Base-by-base conservation (phyloP, 768 basidiomycete genomes). In the Lentinula detonsa region DNA sequence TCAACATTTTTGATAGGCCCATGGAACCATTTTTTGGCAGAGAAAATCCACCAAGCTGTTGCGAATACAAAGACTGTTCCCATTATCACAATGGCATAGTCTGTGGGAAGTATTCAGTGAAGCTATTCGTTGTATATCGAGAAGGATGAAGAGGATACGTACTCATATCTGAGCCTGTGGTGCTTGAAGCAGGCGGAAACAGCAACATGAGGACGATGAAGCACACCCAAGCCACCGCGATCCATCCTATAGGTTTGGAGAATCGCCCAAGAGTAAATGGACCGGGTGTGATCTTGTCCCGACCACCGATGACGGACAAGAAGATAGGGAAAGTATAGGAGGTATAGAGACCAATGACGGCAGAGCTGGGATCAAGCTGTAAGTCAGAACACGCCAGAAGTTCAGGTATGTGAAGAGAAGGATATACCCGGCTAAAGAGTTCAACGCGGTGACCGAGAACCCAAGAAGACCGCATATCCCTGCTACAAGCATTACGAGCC, bases 291-390 rank as follows among this genome's bases (percentile, higher is more conserved):
- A 90, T 69, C 66, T 76, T 83, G 46, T 82, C 65, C 49, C 86
- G 76, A 7, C 88, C 88, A 23, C 82, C 88, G 0, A 87, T 89
- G 63, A 90, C 84, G 37, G 88, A 80, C 35, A 89, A 77, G 64
- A 90, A 83, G 54, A 90, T 88, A 1, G 88, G 88, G 0, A 81
- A 76, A 1, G 81, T 81, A 65, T 90, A 89, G 7, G 84, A 85
- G 1, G 82, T 80, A 64, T 90, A 90, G 37, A 90, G 68, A 3
- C 88, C 87, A 58, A 89, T 87, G 6, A 90, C 88, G 4, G 88
- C 78, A 10, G 88, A 81, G 6, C 87, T 89, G 65, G 1, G 50
- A 53, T 33, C 46, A 28, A 18, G 45, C 2, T 11, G 10, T 34
- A 2, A 58, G 23, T 49, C 13, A 31, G 18, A 1, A 31, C 13